Base-by-base conservation (phyloP, 2,329 filamentous ascomycete species). In the Fusarium nematophilum region DNA sequence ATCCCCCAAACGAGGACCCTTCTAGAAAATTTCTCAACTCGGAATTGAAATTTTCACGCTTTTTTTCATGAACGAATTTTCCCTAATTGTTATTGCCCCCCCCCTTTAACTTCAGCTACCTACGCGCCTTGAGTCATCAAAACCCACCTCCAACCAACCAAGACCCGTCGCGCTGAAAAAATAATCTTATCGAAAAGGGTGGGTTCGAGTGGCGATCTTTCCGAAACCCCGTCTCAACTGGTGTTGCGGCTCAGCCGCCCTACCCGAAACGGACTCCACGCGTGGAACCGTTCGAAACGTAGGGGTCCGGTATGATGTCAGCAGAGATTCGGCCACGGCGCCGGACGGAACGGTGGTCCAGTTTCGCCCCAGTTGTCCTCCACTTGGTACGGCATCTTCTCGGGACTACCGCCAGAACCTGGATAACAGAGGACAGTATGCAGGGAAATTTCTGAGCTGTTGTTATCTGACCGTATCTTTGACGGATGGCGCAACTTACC, bases 181-280 rank as follows among this genome's bases (percentile, higher is more conserved):
- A 36, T 23, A 49, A 64, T 65, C 62, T 65, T 63, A 63, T 59
- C 62, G 39, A 10, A 10, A 47, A 27, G 39, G 37, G 62, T 61
- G 57, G 15, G 50, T 18, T 33, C 44, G 43, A 58, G 61, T 64
- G 61, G 61, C 61, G 61, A 65, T 64, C 61, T 31, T 14, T 30
- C 34, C 47, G 11, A 23, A 43, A 18, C 15, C 17, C 15, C 31
- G 17, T 11, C 25, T 14, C 30, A 14, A n/a, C 33, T 38, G 25
- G 13, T 14, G 39, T 42, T 34, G 37, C 44, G 37, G 39, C 17
- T 51, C 31, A 59, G 40, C 59, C 60, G 59, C 60, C 52, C 47
- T 60, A 64, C 59, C 60, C 60, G 59, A 60, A 63, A 63, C 59
- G 36, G 39, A 36, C 53, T 61, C 58, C 58, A 62, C 59, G n/a